phyloP scores from a whole-genome alignment of 2,329 filamentous ascomycete species.

The Hypoxylon sp. region DNA sequence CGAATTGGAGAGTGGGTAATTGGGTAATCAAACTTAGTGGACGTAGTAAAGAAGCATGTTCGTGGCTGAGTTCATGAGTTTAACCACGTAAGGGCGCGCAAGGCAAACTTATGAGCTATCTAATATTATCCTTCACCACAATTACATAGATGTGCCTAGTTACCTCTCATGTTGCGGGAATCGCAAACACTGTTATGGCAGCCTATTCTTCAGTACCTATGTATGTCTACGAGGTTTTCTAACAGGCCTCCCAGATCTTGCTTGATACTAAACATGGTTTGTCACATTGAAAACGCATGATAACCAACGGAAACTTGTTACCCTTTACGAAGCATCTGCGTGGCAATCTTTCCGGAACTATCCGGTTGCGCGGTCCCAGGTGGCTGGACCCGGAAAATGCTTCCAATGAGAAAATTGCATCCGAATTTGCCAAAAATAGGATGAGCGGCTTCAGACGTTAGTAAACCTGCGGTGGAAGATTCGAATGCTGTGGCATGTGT shows the following conservation, averaged over 20 bases:
- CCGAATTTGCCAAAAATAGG: slow-evolving; percentile 28
- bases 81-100: neutral
- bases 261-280: neutral
- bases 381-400: slow-evolving; percentile 21
- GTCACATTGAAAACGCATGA: slow-evolving; percentile 5
- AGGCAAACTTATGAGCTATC: neutral
- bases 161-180: too few relatives aligned
- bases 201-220: neutral
- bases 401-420: slow-evolving; percentile 21
- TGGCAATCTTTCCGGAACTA: slow-evolving; percentile 13
- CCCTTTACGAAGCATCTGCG: slow-evolving; percentile 4
- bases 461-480: neutral
- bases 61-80: neutral
- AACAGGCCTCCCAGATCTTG: slow-evolving; percentile 3
- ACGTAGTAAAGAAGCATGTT: neutral
- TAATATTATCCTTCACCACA: neutral
- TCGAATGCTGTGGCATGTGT: slow-evolving; percentile 12
- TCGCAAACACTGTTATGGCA: too few relatives aligned
- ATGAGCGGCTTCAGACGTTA: slow-evolving; percentile 9
- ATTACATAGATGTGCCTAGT: neutral
- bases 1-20: too few relatives aligned
- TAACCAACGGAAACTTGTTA: slow-evolving; percentile 1
- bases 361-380: slow-evolving; percentile 14
- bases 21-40: too few relatives aligned
- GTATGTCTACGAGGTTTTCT: neutral